phyloP scores from a whole-genome alignment of 495 filamentous ascomycete genomes.

The Lepidopterella palustris region DNA sequence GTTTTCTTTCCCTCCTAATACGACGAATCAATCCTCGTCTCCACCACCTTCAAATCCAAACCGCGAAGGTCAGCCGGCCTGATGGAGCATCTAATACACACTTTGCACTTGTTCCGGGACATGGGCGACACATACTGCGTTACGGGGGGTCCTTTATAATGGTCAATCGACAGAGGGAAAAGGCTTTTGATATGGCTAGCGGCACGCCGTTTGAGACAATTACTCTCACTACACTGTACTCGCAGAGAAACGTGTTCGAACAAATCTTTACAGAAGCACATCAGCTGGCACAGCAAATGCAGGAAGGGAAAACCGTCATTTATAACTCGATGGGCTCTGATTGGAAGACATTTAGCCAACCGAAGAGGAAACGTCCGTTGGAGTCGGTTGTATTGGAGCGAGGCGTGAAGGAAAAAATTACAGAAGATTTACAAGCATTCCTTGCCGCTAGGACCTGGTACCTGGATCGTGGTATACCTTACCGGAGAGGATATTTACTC shows the following conservation, averaged over 20 bases:
- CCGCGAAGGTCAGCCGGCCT: conserved; percentile 50
- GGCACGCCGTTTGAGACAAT: conserved; percentile 92
- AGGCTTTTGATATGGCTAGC: conserved; percentile 61
- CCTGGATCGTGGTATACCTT: conserved; percentile 88
- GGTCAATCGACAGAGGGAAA: conserved; percentile 76
- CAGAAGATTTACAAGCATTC: conserved; percentile 81
- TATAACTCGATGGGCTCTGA: conserved; percentile 74
- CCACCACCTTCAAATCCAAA: conserved; percentile 64
- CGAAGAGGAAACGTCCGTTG: conserved; percentile 78
- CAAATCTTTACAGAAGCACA: conserved; percentile 82
- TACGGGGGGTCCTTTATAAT: conserved; percentile 80
- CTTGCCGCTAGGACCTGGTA: conserved; percentile 78
- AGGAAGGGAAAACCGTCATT: conserved; percentile 91
- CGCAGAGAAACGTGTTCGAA: conserved; percentile 77
- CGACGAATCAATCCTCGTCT: conserved; percentile 55
- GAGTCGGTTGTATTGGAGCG: conserved; percentile 81
- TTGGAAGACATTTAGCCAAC: conserved; percentile 83
- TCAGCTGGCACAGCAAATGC: conserved; percentile 61
- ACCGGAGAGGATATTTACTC: conserved; percentile 85
- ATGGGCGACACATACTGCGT: conserved; percentile 76
- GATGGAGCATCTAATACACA: conserved; percentile 66
- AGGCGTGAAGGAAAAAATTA: conserved; percentile 79
- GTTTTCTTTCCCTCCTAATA: conserved; percentile 48
- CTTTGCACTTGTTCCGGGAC: conserved; percentile 85
- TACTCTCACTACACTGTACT: conserved; percentile 84